Percentiles rank a stretch among this genome's conserved stretches.
Conservation (phyloP, 768 basidiomycete species). For the Pleurotus djamor region DNA sequence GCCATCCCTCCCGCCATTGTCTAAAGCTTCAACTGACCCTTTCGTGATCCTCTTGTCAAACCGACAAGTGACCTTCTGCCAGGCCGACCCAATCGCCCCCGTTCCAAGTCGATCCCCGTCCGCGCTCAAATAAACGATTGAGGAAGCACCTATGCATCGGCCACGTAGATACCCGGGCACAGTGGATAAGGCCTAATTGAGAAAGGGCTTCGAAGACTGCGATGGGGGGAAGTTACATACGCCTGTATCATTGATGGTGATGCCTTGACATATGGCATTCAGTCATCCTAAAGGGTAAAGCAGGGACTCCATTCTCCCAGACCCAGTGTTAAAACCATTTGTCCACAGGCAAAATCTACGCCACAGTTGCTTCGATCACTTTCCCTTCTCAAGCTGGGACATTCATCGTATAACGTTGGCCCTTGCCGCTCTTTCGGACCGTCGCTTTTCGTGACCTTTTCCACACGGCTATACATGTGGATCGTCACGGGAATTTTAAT, state of each 20-base stretch:
- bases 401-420: not conserved
- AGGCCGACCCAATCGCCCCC: not conserved
- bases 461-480: constrained; percentile 5
- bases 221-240: not conserved
- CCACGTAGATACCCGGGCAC: no score
- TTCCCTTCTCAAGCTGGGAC: not conserved
- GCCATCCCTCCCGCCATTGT: not conserved
- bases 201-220: not conserved
- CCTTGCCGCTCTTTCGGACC: constrained; percentile 9
- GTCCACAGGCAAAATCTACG: constrained; percentile 1
- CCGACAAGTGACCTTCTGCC: not conserved
- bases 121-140: no score
- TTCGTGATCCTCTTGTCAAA: not conserved
- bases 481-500: constrained; percentile 6
- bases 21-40: not conserved
- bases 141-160: no score
- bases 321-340: constrained; percentile 3
- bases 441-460: not conserved
- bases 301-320: constrained; percentile 2
- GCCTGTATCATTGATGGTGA: not conserved
- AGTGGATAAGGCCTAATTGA: not conserved
- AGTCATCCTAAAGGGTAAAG: constrained; percentile 7
- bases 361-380: constrained; percentile 6
- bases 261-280: constrained; percentile 7
- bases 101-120: no score